Base-by-base conservation (phyloP, 164 flowering plant species). In the Amborella trichopoda region DNA sequence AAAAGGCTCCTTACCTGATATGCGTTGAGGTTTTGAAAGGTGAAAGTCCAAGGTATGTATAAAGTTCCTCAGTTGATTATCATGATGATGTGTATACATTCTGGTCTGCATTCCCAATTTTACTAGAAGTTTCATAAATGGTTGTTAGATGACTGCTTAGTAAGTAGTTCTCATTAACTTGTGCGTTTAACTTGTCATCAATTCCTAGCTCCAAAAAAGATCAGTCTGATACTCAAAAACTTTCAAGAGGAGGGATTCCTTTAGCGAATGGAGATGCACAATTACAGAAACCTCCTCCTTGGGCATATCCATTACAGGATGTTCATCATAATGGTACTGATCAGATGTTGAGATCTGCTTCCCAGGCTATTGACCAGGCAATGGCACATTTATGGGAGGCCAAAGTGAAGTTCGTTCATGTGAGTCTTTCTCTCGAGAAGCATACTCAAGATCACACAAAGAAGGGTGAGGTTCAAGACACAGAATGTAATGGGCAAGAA, bases 281-380 rank as follows among this genome's bases (percentile, higher is more conserved):
- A 26, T 51, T 88, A 73, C 90, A 73, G 6, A 88, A 84, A 72
- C 96, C 96, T 44, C 99, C 99, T 68, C 93, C 96, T 13, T 93
- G 99, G 99, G 99, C 96, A 49, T 88, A 84, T 72, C 99, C 99
- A 47, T 54, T 88, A 54, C 88, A 81, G 48, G 96, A 85, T 61
- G 67, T 56, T 5, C 64, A 70, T 62, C 77, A 61, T 33, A 67
- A 62, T 59, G 77, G 95, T 62, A 69, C 64, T 68, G 99, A 87
- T 56, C 70, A 90, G 66, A 78, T 91, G 82, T 85, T 87, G 1
- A 68, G 64, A 41, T 82, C 94, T 43, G 65, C 99, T 51, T 88
- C 99, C 70, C 84, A 82, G 54, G 99, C 96, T 21, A 88, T 93
- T 62, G 99, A 93, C 56, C 91, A 82, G 61, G 99, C 95, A 48